Conservation (phyloP, 345 rosid genomes). For the Rhizophora apiculata region DNA sequence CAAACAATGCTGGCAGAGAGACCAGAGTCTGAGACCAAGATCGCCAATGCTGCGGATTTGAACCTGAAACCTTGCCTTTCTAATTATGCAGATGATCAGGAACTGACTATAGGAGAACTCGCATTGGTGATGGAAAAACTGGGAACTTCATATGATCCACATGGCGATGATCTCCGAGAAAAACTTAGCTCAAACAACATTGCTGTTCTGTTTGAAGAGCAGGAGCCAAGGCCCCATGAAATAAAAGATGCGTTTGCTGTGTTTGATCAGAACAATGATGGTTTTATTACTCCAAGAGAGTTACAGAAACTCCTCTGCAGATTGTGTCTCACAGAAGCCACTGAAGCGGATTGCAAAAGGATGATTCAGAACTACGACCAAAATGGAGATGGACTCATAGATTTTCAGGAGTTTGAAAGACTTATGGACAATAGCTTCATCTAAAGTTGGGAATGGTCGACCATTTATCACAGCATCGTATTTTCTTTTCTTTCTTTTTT, state of each 20-base stretch:
- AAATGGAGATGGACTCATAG: conserved; percentile 49
- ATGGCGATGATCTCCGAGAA: conserved; percentile 3
- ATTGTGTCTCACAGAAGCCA: conserved; percentile 34
- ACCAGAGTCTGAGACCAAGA: no score
- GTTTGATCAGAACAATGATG: conserved; percentile 62
- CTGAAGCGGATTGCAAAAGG: conserved; percentile 53
- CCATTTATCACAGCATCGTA: no score
- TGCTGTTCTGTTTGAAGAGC: conserved; percentile 37
- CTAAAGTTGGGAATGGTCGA: background rate
- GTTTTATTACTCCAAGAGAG: conserved; percentile 61
- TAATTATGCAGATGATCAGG: conserved; percentile 7
- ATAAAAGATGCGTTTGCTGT: conserved; percentile 47
- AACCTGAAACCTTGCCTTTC: no score
- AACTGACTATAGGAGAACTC: conserved; percentile 29
- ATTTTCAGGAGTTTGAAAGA: conserved; percentile 47
- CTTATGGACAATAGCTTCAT: conserved; percentile 45
- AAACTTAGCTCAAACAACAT: conserved; percentile 26
- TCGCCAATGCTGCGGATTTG: no score
- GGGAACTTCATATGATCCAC: conserved; percentile 15
- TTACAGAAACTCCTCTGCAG: conserved; percentile 34
- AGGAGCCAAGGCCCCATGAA: conserved; percentile 40
- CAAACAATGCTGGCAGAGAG: background rate
- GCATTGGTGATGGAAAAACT: conserved; percentile 30
- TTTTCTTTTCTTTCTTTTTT: no score
- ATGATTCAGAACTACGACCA: conserved; percentile 54